Evolutionary conservation across 2,329 filamentous ascomycete genomes (phyloP).

Genomic region (Trichoderma guizhouense): DNA sequence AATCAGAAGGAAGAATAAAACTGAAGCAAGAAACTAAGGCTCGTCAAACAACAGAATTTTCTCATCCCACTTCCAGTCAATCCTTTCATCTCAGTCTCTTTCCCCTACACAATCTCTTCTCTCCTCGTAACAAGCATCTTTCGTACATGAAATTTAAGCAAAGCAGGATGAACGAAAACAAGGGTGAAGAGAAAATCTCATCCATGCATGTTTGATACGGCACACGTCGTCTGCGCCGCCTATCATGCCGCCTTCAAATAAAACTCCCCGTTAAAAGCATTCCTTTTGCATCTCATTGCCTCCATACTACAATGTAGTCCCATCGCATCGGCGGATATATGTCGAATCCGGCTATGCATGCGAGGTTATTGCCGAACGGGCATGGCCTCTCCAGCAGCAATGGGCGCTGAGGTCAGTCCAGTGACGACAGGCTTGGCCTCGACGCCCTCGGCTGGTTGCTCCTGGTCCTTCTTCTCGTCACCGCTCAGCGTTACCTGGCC

Average conservation of each 20-base stretch:
- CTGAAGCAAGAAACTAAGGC: not conserved
- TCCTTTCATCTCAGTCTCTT: not conserved
- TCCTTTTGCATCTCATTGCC: not conserved
- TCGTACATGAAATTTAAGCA: not conserved
- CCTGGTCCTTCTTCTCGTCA: conserved; percentile 1
- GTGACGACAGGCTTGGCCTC: conserved; percentile 8
- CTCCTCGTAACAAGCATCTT: not conserved
- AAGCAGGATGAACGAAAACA: not conserved
- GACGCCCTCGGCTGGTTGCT: not conserved
- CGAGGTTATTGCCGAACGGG: conserved; percentile 8
- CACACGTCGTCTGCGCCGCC: not conserved
- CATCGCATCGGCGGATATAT: not conserved
- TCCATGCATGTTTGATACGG: not conserved
- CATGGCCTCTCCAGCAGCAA: conserved; percentile 12
- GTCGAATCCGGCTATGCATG: not conserved
- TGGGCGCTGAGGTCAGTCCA: not conserved
- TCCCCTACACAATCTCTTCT: not conserved
- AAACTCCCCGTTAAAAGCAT: not conserved
- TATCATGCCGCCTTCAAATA: not conserved
- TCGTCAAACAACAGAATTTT: not conserved
- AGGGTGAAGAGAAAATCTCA: not conserved
- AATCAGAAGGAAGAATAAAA: not conserved
- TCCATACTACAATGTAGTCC: not conserved
- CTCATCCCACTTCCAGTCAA: not conserved
- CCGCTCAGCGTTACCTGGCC: conserved; percentile 31